Conservation (phyloP, 2,329 filamentous ascomycete genomes). For the Nemania sp. region DNA sequence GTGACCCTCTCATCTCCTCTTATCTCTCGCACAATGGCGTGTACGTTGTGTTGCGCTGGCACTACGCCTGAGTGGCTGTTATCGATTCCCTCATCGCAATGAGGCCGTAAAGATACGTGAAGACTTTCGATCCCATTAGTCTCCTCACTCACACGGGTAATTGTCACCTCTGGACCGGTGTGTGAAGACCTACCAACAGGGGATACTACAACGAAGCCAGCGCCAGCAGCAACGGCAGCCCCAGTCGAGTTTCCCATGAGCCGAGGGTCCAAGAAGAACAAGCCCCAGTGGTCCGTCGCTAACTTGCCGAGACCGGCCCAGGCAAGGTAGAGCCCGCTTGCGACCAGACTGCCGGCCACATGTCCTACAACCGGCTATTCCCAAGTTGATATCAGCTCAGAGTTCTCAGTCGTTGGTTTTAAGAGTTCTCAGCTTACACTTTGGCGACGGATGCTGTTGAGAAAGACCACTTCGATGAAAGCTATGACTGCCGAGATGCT, state of each 20-base stretch:
- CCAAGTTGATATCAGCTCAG: constrained; percentile 1
- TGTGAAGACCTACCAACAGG: constrained; percentile 48
- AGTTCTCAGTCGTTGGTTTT: not conserved
- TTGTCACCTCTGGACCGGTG: not conserved
- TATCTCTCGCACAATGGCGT: not conserved
- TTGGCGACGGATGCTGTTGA: constrained; percentile 60
- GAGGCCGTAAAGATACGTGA: constrained; percentile 54
- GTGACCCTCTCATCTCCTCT: not conserved
- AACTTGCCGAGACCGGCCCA: constrained; percentile 55
- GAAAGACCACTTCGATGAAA: constrained; percentile 50
- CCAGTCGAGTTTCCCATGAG: constrained; percentile 48
- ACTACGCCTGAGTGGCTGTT: constrained; percentile 27
- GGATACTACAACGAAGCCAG: constrained; percentile 51
- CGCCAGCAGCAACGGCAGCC: constrained; percentile 50
- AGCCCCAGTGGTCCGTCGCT: constrained; percentile 51
- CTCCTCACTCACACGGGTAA: constrained; percentile 31
- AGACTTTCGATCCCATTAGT: constrained; percentile 43
- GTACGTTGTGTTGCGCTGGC: not conserved
- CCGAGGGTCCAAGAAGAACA: constrained; percentile 56
- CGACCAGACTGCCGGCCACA: constrained; percentile 47
- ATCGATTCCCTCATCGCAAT: constrained; percentile 53
- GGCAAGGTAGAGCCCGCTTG: constrained; percentile 51
- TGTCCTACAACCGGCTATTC: constrained; percentile 51
- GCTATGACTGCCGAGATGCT: constrained; percentile 50
- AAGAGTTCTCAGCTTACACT: constrained; percentile 44